These are phyloP conservation scores for Talaromyces trachyspermus DNA, from an alignment of 495 filamentous ascomycete species.

Conservation along the genomic window DNA sequence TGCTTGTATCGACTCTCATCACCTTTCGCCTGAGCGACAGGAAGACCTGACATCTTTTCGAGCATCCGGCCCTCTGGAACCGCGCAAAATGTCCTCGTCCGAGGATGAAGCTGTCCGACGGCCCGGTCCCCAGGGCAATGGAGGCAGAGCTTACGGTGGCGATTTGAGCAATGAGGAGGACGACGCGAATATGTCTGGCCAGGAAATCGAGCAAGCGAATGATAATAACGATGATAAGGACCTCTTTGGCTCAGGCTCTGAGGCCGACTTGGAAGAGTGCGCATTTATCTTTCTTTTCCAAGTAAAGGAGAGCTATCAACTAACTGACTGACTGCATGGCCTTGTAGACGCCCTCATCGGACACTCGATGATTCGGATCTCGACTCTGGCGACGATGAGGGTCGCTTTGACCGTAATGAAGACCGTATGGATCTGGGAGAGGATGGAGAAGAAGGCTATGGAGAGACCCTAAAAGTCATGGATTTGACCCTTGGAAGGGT, in stretches of 20 bases:
- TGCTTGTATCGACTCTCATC: too few species aligned
- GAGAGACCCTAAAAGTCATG: slow-evolving; percentile 46
- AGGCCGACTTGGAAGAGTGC: slow-evolving; percentile 31
- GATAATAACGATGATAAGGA: slow-evolving; percentile 45
- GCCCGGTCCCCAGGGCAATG: slow-evolving; percentile 25
- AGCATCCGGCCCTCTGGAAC: not conserved
- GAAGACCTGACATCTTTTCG: too few species aligned
- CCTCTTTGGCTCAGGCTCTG: slow-evolving; percentile 54
- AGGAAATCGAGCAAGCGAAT: slow-evolving; percentile 1
- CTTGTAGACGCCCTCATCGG: slow-evolving; percentile 40
- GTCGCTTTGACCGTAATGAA: slow-evolving; percentile 41
- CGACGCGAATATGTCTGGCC: slow-evolving; percentile 17
- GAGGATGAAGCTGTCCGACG: slow-evolving; percentile 39
- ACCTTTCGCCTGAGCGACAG: too few species aligned
- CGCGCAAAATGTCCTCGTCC: slow-evolving; percentile 30
- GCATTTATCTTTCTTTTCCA: slow-evolving; percentile 27
- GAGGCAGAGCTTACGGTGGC: slow-evolving; percentile 15
- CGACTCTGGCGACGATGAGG: slow-evolving; percentile 72
- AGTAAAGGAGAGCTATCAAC: slow-evolving; percentile 34
- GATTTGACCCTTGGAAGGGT: slow-evolving; percentile 56
- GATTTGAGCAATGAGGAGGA: slow-evolving; percentile 44
- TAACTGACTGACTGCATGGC: slow-evolving; percentile 14
- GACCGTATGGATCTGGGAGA: slow-evolving; percentile 44
- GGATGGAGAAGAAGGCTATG: slow-evolving; percentile 39
- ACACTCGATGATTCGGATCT: slow-evolving; percentile 66